These are phyloP conservation scores for Cladosporium sp. DNA, from an alignment of 2,329 filamentous ascomycete genomes.

Conservation along the genomic window DNA sequence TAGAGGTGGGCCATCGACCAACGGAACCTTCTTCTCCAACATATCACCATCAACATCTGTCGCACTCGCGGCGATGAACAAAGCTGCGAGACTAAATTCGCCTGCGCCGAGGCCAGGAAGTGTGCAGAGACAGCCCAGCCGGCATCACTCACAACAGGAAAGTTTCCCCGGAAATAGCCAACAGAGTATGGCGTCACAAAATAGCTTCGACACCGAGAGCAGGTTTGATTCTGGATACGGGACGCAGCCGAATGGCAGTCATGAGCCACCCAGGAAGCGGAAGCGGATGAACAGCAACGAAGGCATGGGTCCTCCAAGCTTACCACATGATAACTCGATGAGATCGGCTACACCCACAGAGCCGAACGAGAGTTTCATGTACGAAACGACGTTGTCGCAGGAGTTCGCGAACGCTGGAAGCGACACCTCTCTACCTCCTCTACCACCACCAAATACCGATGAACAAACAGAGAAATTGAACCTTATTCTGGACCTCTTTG, in stretches of 20 bases:
- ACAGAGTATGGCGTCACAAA: conserved; percentile 58
- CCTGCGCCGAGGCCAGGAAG: conserved; percentile 64
- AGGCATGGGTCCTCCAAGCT: conserved; percentile 27
- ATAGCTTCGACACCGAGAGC: conserved; percentile 25
- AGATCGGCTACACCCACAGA: conserved; percentile 68
- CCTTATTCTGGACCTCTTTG: conserved; percentile 71
- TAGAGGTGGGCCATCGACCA: conserved; percentile 39
- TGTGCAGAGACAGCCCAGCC: conserved; percentile 61
- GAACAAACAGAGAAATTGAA: conserved; percentile 76
- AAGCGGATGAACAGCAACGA: conserved; percentile 46
- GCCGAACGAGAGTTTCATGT: conserved; percentile 73
- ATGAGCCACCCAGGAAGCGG: conserved; percentile 78
- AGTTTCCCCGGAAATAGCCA: conserved; percentile 71
- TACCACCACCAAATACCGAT: conserved; percentile 55
- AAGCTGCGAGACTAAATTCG: conserved; percentile 82
- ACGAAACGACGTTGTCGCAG: conserved; percentile 42
- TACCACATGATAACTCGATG: conserved; percentile 52
- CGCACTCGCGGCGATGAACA: conserved; percentile 93
- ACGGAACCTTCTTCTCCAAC: conserved; percentile 94
- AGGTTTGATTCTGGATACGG: conserved; percentile 66
- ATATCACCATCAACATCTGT: conserved; percentile 91
- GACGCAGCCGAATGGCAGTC: conserved; percentile 46
- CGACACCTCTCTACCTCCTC: conserved; percentile 59
- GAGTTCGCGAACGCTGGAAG: conserved; percentile 44
- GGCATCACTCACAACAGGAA: conserved; percentile 68